Evolutionary conservation across 2,329 filamentous ascomycete species (phyloP).

Genomic region (Pseudogymnoascus sp.): DNA sequence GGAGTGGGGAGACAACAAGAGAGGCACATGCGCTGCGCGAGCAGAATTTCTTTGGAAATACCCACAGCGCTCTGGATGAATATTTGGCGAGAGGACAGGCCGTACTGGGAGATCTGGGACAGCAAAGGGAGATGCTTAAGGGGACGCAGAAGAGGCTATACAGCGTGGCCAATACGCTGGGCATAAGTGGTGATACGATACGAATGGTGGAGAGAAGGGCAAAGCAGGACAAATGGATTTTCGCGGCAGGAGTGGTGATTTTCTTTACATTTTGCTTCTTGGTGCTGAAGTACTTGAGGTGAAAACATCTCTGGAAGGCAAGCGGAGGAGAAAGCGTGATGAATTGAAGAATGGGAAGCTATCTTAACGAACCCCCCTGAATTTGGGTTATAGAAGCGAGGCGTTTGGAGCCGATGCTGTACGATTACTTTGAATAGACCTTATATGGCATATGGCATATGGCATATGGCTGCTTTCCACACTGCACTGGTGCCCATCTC

Average conservation of each 20-base stretch:
- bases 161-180: slow-evolving; percentile 86
- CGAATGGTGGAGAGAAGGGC: slow-evolving; percentile 90
- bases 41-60: slow-evolving; percentile 76
- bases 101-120: slow-evolving; percentile 77
- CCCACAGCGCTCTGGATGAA: slow-evolving; percentile 81
- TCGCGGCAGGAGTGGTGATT: slow-evolving; percentile 73
- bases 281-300: slow-evolving; percentile 77
- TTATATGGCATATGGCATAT: neutral
- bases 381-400: slow-evolving; percentile 1
- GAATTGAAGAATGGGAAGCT: neutral
- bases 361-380: neutral
- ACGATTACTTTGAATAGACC: neutral
- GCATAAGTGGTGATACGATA: slow-evolving; percentile 91
- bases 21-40: slow-evolving; percentile 82
- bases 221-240: slow-evolving; percentile 97
- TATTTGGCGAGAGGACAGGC: slow-evolving; percentile 87
- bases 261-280: slow-evolving; percentile 92
- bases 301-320: neutral
- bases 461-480: neutral
- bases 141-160: slow-evolving; percentile 87
- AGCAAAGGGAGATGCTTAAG: slow-evolving; percentile 92
- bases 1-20: slow-evolving; percentile 55
- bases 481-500: neutral
- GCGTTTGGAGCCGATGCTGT: slow-evolving; percentile 2
- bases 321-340: neutral